Percentiles rank a stretch among this genome's conserved stretches.
Conservation (phyloP, 108 stramenopile genomes). For the Discostella pseudostelligera region DNA sequence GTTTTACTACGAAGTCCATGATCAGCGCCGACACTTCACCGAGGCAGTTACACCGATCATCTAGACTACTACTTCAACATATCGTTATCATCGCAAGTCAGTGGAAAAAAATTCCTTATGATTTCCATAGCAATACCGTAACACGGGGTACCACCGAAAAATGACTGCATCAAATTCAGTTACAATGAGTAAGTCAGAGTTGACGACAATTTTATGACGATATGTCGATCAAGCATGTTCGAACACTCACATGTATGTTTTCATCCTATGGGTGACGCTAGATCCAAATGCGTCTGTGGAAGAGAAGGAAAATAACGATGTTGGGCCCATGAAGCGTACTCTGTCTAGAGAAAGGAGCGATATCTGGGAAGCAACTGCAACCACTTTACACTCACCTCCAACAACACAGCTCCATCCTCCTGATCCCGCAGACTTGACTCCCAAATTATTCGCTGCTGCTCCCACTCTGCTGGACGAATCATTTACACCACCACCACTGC, state of each 20-base stretch:
- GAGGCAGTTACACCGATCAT: no score
- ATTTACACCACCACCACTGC: background rate
- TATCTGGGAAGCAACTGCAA: no score
- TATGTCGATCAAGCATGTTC: background rate
- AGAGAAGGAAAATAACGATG: no score
- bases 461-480: constrained; percentile 4
- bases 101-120: no score
- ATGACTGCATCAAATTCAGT: constrained; percentile 16
- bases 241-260: constrained; percentile 28
- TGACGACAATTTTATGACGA: background rate
- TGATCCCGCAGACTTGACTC: background rate
- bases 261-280: constrained; percentile 33
- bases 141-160: constrained; percentile 29
- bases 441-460: background rate
- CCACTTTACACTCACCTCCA: no score
- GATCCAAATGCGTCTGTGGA: constrained; percentile 25
- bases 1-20: no score
- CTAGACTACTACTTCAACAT: no score
- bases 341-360: no score
- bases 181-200: background rate
- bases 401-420: constrained; percentile 35
- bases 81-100: no score
- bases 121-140: constrained; percentile 28
- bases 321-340: no score
- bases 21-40: no score